A percentile compares a stretch with the other conserved stretches of the same genome.
These are phyloP conservation scores for Butyriboletus pseudospeciosus DNA, from an alignment of 1,284 basidiomycete species.

Conservation along the genomic window DNA sequence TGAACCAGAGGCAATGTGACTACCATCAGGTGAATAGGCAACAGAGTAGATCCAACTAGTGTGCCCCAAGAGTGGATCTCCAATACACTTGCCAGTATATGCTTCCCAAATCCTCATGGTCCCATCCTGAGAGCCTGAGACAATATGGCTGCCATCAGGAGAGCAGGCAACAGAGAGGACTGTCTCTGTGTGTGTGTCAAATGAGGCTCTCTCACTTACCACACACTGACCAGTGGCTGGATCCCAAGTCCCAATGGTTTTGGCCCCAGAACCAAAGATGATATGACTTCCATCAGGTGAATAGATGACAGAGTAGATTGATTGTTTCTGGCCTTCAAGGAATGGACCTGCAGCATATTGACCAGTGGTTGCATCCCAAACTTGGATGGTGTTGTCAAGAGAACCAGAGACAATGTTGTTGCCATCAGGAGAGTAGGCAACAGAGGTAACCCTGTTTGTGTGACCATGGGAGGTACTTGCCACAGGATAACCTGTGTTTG, in stretches of 20 bases:
- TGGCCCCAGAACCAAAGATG: not conserved
- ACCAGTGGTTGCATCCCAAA: slow-evolving; percentile 12
- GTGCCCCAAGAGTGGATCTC: slow-evolving; percentile 7
- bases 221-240: not conserved
- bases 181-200: not conserved
- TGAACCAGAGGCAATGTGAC: slow-evolving; percentile 10
- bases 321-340: not conserved
- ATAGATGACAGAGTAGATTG: not conserved
- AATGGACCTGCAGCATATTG: slow-evolving; percentile 1
- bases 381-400: slow-evolving; percentile 1
- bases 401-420: slow-evolving; percentile 14
- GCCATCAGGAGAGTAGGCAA: slow-evolving; percentile 13
- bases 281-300: slow-evolving; percentile 16
- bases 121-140: slow-evolving; percentile 9
- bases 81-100: slow-evolving; percentile 1
- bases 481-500: not conserved
- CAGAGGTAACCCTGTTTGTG: not conserved
- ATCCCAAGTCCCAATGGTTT: slow-evolving; percentile 5
- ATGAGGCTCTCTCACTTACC: not conserved
- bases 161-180: slow-evolving; percentile 12
- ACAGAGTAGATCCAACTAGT: slow-evolving; percentile 7
- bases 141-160: slow-evolving; percentile 15
- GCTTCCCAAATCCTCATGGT: slow-evolving; percentile 9
- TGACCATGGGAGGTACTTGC: not conserved
- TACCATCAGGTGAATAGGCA: slow-evolving; percentile 15